These are phyloP conservation scores for Fusarium tanahbumbuense DNA, from an alignment of 2,329 filamentous ascomycete species.

Conservation along the genomic window DNA sequence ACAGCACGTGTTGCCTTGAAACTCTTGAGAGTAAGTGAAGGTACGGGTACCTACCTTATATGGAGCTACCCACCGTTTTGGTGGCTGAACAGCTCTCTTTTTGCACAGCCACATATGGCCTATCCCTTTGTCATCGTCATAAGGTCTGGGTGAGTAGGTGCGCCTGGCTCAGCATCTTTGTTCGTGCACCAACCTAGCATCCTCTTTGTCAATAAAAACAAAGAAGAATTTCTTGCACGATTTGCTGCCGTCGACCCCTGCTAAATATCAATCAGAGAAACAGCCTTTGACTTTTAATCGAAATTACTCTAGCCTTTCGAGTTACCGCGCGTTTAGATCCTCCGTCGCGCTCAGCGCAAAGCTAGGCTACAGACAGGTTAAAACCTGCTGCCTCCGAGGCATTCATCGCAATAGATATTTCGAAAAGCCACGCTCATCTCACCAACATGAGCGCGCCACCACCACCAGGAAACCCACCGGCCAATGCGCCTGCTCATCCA, in stretches of 20 bases:
- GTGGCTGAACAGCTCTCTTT: not conserved
- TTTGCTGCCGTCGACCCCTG: not conserved
- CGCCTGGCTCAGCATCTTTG: constrained; percentile 23
- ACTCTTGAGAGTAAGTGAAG: not conserved
- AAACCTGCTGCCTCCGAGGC: constrained; percentile 27
- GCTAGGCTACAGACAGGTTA: constrained; percentile 34
- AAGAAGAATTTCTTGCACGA: not conserved
- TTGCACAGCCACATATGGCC: constrained; percentile 36
- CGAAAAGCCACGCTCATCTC: not conserved
- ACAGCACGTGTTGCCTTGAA: not conserved
- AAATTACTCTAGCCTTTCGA: not conserved
- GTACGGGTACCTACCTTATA: not conserved
- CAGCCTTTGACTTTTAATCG: constrained; percentile 6
- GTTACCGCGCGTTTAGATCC: constrained; percentile 3
- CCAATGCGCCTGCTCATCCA: constrained; percentile 48
- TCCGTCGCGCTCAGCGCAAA: constrained; percentile 26
- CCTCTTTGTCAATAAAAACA: constrained; percentile 35
- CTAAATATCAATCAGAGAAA: not conserved
- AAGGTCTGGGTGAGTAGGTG: constrained; percentile 10
- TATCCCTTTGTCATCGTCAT: constrained; percentile 47
- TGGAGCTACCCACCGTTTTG: not conserved
- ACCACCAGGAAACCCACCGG: constrained; percentile 43
- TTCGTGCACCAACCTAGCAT: constrained; percentile 27
- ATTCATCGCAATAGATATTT: not conserved
- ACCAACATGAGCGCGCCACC: constrained; percentile 59